Evolutionary conservation across 2,329 filamentous ascomycete genomes (phyloP), one percentile per base, ranked within the genome.

Genomic region (Aspergillus sp.): DNA sequence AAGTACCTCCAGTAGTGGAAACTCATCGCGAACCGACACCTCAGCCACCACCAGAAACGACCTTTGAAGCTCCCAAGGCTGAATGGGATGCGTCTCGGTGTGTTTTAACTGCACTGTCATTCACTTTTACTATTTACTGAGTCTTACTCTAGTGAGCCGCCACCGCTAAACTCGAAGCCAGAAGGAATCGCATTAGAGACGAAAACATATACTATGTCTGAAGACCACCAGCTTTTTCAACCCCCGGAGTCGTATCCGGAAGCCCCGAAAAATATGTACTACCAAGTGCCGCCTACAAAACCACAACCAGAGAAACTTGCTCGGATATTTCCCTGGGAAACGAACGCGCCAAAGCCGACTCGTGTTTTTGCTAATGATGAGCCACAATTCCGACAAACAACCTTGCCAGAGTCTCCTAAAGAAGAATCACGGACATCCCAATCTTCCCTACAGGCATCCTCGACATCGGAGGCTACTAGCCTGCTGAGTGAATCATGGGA

Each of bases 311-410:
- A 88, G 66, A 85, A 81, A 63, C 85, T 88, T 15, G 84, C 85
- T 52, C 84, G 88, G 3, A 89, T 98, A 53, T 99, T 99, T 76
- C 95, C 95, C 0, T 99, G 95, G 95, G 95, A 99, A 76, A 79
- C 77, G 47, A 81, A 88, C 61, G 86, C 85, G 64, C 84, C 89
- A 13, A 86, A 82, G 69, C 79, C 87, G 9, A 86, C 85, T 7
- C 78, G 81, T 25, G 75, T 83, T 22, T 83, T 83, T 64, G 62
- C 74, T 8, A 71, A 78, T 49, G 75, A 80, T 34, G 68, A 71
- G 17, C 65, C 49, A 17, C 58, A 45, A 28, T 51, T 58, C 2
- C 61, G 60, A 45, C 43, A 52, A 28, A 43, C 17, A 19, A 31
- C 54, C 4, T 63, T 63, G 22, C 25, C 52, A n/a, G 54, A 55